Evolutionary conservation across 78 protist genomes (phyloP).

Genomic region (Isochrysis galbana): DNA sequence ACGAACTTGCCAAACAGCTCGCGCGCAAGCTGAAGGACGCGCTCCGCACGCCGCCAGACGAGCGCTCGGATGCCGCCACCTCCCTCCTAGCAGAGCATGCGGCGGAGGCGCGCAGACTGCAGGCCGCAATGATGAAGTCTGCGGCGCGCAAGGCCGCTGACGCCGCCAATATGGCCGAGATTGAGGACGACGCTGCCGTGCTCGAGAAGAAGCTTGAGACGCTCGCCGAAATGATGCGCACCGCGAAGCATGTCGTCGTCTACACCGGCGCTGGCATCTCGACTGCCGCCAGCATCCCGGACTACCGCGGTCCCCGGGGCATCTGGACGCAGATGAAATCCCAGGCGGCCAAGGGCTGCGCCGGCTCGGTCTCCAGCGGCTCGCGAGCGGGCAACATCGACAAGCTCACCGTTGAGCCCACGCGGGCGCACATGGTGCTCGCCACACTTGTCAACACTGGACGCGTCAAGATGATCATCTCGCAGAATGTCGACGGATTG

Average conservation of each 20-base stretch:
- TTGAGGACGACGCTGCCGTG: constrained; percentile 25
- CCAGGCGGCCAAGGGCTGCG: not conserved
- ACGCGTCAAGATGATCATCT: not conserved
- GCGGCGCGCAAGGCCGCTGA: not conserved
- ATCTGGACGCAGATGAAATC: not conserved
- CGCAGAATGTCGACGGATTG: constrained; percentile 50
- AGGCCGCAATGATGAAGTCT: too few relatives aligned
- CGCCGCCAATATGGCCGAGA: not conserved
- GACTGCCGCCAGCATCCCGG: constrained; percentile 57
- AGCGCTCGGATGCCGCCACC: not conserved
- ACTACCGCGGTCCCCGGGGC: constrained; percentile 54
- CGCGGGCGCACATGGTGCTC: constrained; percentile 43
- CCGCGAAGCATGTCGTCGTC: constrained; percentile 18
- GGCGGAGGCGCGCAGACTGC: not conserved
- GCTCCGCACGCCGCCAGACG: not conserved
- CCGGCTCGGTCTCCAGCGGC: not conserved
- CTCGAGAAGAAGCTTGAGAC: not conserved
- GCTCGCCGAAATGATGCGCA: constrained; percentile 18
- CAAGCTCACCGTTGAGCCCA: not conserved
- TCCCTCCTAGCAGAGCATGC: not conserved
- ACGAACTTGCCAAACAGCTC: not conserved
- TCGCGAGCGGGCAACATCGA: not conserved
- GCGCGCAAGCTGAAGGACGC: not conserved
- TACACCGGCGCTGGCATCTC: constrained; percentile 66
- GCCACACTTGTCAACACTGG: not conserved